Base-by-base conservation (phyloP, 805 yeast genomes). In the Candida silvicultrix region DNA sequence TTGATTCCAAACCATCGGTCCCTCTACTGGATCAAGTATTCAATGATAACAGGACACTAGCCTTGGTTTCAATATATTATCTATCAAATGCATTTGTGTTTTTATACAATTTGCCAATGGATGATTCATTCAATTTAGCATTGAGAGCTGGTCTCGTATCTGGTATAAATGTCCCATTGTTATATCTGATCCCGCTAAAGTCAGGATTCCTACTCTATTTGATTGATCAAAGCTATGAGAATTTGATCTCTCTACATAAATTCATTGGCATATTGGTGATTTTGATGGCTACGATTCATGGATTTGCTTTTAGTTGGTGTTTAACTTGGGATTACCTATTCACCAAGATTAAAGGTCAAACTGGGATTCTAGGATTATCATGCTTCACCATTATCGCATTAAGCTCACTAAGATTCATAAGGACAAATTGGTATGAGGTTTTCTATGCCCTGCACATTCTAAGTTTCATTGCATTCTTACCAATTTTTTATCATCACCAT, bases 171-270 rank as follows among this genome's bases (percentile, higher is more conserved):
- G 32, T 59, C 7, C 62, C 63, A 7, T 28, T 59, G 35, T 29
- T 59, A n/a, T 58, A 58, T 45, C 40, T 59, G 16, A 43, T 59
- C 7, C 63, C 63, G 2, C 40, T 59, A 22, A 59, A 59, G 23
- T 46, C 54, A 5, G 60, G 63, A 2, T 56, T 60, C 0, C 42
- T 59, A 22, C 40, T 56, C 7, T 47, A 51, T 9, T 23, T 59
- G 23, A 38, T 50, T 9, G 41, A 48, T 15, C 43, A 44, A 20
- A 53, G 59, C 16, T 59, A 59, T 37, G 62, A 59, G 39, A 51
- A 49, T 20, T 43, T 59, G 15, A 36, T 59, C 2, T 42, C 55
- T 5, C 58, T 54, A 29, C 63, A 59, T 44, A 59, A 57, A 38
- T 56, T 50, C 20, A 21, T 58, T 25, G 62, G 62, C 1, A 40